phyloP scores from a whole-genome alignment of 768 basidiomycete genomes.

The Kwoniella newhampshirensis region DNA sequence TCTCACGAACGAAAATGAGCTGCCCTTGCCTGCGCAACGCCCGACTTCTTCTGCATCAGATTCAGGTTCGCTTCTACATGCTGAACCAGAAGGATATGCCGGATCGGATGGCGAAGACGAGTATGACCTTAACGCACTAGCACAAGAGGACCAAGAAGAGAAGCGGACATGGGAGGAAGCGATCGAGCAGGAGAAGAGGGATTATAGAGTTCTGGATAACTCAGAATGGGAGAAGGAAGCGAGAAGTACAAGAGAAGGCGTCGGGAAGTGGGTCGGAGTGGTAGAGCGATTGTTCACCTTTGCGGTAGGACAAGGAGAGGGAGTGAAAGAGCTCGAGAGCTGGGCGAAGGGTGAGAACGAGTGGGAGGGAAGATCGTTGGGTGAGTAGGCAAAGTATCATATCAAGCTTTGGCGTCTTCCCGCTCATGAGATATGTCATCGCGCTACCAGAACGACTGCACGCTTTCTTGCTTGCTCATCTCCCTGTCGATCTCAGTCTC shows the following conservation, averaged over 20 bases:
- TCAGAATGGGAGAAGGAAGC: constrained; percentile 21
- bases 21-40: too few species aligned
- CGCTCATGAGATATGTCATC: too few species aligned
- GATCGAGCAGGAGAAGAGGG: constrained; percentile 32
- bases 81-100: constrained; percentile 21
- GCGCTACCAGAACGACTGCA: constrained; percentile 34
- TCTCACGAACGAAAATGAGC: too few species aligned
- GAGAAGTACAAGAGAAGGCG: constrained; percentile 21
- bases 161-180: constrained; percentile 39
- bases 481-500: constrained; percentile 30
- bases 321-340: constrained; percentile 16
- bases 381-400: constrained; percentile 13
- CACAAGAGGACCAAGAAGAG: constrained; percentile 14
- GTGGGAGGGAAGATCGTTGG: constrained; percentile 21
- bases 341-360: constrained; percentile 25
- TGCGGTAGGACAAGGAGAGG: not conserved
- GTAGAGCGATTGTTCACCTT: constrained; percentile 32
- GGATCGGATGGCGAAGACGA: constrained; percentile 56
- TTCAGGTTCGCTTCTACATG: not conserved
- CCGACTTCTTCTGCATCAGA: not conserved
- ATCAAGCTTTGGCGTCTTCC: too few species aligned
- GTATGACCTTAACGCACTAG: constrained; percentile 58
- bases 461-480: constrained; percentile 36
- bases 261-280: constrained; percentile 30
- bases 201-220: constrained; percentile 20